These are phyloP conservation scores for Gossypium davidsonii DNA, from an alignment of 441 rosid species.

Conservation along the genomic window DNA sequence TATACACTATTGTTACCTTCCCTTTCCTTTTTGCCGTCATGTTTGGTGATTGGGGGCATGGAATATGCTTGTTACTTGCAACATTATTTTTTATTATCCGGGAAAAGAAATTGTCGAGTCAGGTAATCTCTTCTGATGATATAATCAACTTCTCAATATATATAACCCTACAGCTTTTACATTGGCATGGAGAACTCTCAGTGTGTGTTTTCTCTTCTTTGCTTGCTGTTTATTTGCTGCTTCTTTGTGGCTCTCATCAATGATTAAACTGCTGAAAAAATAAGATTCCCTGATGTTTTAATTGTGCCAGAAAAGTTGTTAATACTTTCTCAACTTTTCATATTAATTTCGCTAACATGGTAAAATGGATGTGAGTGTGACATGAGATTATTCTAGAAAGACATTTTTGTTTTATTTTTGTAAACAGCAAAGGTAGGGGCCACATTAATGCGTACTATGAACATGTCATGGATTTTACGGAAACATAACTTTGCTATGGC, in stretches of 20 bases:
- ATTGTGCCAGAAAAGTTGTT: not conserved
- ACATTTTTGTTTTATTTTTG: not conserved
- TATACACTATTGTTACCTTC: slow-evolving; percentile 74
- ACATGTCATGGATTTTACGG: not conserved
- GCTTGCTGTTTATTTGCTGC: not conserved
- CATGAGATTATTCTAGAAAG: not conserved
- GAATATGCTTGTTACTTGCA: slow-evolving; percentile 79
- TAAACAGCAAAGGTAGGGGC: not conserved
- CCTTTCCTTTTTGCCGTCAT: slow-evolving; percentile 98
- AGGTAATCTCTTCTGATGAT: slow-evolving; percentile 41
- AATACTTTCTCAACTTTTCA: no score
- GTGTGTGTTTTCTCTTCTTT: not conserved
- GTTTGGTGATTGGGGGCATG: slow-evolving; percentile 99
- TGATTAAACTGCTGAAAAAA: not conserved
- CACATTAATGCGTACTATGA: not conserved
- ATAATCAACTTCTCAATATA: not conserved
- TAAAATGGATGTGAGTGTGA: not conserved
- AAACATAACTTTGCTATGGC: not conserved
- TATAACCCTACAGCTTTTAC: not conserved
- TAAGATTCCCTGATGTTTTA: not conserved
- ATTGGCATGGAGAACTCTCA: not conserved
- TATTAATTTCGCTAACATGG: not conserved
- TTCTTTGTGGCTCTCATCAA: not conserved
- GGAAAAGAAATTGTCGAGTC: slow-evolving; percentile 80
- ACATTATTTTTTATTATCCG: slow-evolving; percentile 47